phyloP scores from a whole-genome alignment of 2,329 filamentous ascomycete genomes.

The Cladophialophora psammophila region DNA sequence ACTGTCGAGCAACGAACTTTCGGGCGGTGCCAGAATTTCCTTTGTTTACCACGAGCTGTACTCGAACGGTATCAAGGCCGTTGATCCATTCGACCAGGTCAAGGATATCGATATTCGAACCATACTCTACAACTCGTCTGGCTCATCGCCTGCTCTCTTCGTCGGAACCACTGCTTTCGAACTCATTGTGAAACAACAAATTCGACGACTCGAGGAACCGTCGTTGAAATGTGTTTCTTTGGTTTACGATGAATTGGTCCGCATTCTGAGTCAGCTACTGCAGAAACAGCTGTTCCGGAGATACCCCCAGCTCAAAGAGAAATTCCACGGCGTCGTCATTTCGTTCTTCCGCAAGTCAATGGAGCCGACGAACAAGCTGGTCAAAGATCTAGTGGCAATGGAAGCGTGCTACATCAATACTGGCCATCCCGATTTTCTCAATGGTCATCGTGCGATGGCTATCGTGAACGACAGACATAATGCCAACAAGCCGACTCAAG shows the following conservation, averaged over 20 bases:
- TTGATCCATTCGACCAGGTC: conserved; percentile 96
- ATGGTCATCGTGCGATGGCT: conserved; percentile 96
- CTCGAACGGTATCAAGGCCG: conserved; percentile 94
- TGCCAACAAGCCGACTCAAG: conserved; percentile 83
- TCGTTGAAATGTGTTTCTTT: conserved; percentile 97
- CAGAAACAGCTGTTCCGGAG: conserved; percentile 88
- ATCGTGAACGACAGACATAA: conserved; percentile 94
- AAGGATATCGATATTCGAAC: conserved; percentile 98
- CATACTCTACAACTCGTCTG: conserved; percentile 98
- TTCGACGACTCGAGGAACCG: conserved; percentile 93
- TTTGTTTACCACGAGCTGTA: conserved; percentile 99
- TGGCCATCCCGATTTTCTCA: conserved; percentile 95
- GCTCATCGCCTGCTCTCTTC: conserved; percentile 93
- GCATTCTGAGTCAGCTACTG: conserved; percentile 89
- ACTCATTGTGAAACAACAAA: conserved; percentile 97
- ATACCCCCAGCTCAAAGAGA: conserved; percentile 95
- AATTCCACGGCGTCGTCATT: conserved; percentile 92
- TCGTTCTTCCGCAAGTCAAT: conserved; percentile 97
- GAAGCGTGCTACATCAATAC: conserved; percentile 98
- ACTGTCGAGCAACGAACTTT: conserved; percentile 90
- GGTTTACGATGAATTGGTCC: conserved; percentile 96
- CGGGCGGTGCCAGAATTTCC: conserved; percentile 95
- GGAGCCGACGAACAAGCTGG: conserved; percentile 97
- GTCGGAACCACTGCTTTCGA: conserved; percentile 99
- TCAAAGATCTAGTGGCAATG: conserved; percentile 91